phyloP scores from a whole-genome alignment of 2,329 filamentous ascomycete genomes.

The Diaporthe australafricana region DNA sequence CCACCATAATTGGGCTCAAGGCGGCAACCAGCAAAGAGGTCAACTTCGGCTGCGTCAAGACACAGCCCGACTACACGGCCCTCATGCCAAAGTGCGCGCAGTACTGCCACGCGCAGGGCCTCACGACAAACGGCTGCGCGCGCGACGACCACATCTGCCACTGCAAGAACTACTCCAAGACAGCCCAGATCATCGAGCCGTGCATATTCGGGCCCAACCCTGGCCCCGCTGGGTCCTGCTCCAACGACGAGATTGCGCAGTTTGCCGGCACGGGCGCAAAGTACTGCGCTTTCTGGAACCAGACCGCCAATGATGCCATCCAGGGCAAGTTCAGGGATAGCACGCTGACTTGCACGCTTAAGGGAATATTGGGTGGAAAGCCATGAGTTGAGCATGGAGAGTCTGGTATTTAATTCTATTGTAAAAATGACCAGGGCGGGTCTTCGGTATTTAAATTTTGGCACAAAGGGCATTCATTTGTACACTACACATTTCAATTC shows the following conservation, averaged over 20 bases:
- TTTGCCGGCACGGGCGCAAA: not conserved
- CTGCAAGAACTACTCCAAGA: slow-evolving; percentile 22
- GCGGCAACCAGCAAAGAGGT: not conserved
- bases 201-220: slow-evolving; percentile 1
- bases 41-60: slow-evolving; percentile 17
- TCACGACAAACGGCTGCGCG: not conserved
- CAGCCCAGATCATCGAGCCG: slow-evolving; percentile 5
- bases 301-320: slow-evolving; percentile 3
- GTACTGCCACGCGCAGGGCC: not conserved
- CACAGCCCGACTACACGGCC: slow-evolving; percentile 5
- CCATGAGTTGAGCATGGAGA: not conserved
- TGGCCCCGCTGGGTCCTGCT: not conserved
- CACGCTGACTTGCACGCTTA: not conserved
- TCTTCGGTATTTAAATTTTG: not conserved
- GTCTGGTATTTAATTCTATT: too few relatives aligned
- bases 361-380: not conserved
- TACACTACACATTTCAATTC: not conserved
- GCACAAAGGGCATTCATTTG: not conserved
- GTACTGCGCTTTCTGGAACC: slow-evolving; percentile 20
- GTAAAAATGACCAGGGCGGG: not conserved
- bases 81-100: slow-evolving; percentile 13
- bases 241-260: not conserved
- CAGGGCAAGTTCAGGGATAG: not conserved
- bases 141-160: slow-evolving; percentile 16
- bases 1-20: not conserved